These are phyloP conservation scores for Pyrenophora graminea DNA, from an alignment of 2,329 filamentous ascomycete species.

Conservation along the genomic window DNA sequence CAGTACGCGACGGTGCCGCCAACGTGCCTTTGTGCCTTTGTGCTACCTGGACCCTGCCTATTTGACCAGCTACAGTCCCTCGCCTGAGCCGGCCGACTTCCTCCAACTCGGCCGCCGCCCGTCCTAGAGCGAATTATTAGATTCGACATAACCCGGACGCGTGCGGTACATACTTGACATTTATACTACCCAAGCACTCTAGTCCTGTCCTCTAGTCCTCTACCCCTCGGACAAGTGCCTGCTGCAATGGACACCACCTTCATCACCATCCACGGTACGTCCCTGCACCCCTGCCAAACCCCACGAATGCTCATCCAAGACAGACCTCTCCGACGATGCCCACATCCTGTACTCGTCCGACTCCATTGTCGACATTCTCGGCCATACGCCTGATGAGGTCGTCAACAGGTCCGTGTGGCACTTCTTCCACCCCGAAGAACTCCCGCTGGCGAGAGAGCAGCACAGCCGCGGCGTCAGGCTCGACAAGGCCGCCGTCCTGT, in stretches of 20 bases:
- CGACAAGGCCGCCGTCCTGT: constrained; percentile 82
- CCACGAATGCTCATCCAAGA: constrained; percentile 12
- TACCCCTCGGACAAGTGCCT: not conserved
- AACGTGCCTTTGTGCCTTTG: constrained; percentile 15
- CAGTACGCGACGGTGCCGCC: constrained; percentile 18
- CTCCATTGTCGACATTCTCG: constrained; percentile 81
- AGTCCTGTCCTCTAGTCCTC: not conserved
- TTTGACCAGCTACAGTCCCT: constrained; percentile 21
- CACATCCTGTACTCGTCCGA: constrained; percentile 83
- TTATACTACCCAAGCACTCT: not conserved
- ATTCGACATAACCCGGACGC: constrained; percentile 38
- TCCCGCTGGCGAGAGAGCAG: constrained; percentile 72
- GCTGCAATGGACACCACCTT: constrained; percentile 73
- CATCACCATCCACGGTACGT: constrained; percentile 85
- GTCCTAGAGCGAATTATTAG: constrained; percentile 45
- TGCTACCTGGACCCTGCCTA: constrained; percentile 31
- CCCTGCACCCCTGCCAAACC: constrained; percentile 9
- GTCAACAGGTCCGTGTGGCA: constrained; percentile 79
- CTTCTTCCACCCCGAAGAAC: constrained; percentile 82
- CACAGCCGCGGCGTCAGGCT: constrained; percentile 74
- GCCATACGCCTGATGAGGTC: constrained; percentile 76
- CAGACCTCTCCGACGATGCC: constrained; percentile 75
- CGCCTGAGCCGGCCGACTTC: constrained; percentile 7
- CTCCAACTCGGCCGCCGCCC: constrained; percentile 30
- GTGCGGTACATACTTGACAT: constrained; percentile 25